Conservation (phyloP, 768 basidiomycete species). For the Mycena capillaripes region DNA sequence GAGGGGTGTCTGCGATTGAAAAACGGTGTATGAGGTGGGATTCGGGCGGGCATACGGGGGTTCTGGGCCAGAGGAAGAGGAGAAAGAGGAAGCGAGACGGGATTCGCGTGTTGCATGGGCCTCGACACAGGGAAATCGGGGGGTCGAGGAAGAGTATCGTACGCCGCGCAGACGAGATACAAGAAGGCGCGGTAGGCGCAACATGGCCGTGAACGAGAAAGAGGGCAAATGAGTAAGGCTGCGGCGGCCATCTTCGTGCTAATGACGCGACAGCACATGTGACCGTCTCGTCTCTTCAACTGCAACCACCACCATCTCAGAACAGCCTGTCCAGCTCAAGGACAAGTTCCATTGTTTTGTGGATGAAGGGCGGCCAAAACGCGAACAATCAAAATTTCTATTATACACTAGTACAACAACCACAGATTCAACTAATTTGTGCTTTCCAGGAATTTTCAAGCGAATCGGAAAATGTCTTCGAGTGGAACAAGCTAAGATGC, state of each 20-base stretch:
- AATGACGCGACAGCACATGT: background rate
- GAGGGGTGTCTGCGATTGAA: slow-evolving; percentile 73
- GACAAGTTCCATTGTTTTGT: too few relatives aligned
- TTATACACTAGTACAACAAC: too few relatives aligned
- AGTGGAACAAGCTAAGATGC: too few relatives aligned
- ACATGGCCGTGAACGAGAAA: background rate
- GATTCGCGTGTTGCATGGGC: slow-evolving; percentile 83
- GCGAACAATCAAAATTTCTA: too few relatives aligned
- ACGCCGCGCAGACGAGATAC: slow-evolving; percentile 15
- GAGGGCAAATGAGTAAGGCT: background rate
- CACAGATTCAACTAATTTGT: too few relatives aligned
- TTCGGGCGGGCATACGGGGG: slow-evolving; percentile 86
- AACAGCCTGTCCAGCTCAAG: too few relatives aligned
- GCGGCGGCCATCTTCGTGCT: background rate
- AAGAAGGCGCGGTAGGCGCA: slow-evolving; percentile 17
- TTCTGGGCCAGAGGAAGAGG: slow-evolving; percentile 73
- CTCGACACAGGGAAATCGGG: slow-evolving; percentile 83
- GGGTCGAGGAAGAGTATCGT: slow-evolving; percentile 32
- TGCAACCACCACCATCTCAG: too few relatives aligned
- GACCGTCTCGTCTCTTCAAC: background rate
- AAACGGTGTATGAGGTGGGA: slow-evolving; percentile 80
- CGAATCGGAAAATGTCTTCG: too few relatives aligned
- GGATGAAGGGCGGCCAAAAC: too few relatives aligned
- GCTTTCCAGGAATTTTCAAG: too few relatives aligned
- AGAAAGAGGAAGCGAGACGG: slow-evolving; percentile 50